A percentile compares a stretch with the other conserved stretches of the same genome.
Conservation (phyloP, 495 filamentous ascomycete species). For the Xylaria sp. region DNA sequence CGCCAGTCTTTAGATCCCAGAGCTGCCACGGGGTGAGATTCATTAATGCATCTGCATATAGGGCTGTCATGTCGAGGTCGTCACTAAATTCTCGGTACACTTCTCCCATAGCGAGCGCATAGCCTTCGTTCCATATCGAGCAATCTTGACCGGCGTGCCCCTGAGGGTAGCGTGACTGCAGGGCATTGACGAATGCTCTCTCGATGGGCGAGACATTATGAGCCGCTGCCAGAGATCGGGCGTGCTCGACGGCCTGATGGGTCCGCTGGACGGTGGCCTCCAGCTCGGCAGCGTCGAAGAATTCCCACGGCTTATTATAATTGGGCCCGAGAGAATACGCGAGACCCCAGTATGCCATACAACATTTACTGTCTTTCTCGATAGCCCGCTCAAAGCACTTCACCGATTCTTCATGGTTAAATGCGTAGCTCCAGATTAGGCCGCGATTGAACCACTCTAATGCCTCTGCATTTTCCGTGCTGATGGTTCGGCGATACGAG, state of each 20-base stretch:
- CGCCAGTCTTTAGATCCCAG: slow-evolving; percentile 66
- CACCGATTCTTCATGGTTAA: slow-evolving; percentile 69
- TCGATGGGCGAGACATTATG: slow-evolving; percentile 54
- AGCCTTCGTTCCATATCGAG: slow-evolving; percentile 60
- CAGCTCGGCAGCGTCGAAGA: slow-evolving; percentile 67
- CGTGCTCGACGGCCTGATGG: slow-evolving; percentile 51
- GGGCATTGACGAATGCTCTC: slow-evolving; percentile 62
- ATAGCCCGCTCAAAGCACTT: slow-evolving; percentile 67
- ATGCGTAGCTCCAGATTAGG: slow-evolving; percentile 68
- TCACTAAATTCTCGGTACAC: slow-evolving; percentile 61
- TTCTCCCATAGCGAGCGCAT: slow-evolving; percentile 65
- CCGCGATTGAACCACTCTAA: slow-evolving; percentile 69
- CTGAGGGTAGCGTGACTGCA: slow-evolving; percentile 62
- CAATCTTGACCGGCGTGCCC: slow-evolving; percentile 49
- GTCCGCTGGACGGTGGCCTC: slow-evolving; percentile 52
- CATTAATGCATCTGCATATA: slow-evolving; percentile 73
- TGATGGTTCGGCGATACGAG: slow-evolving; percentile 55
- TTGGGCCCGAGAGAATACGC: slow-evolving; percentile 72
- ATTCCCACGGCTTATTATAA: slow-evolving; percentile 76
- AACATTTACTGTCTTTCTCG: slow-evolving; percentile 57
- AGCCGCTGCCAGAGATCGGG: slow-evolving; percentile 35
- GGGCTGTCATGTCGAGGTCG: slow-evolving; percentile 65
- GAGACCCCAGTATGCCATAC: slow-evolving; percentile 73
- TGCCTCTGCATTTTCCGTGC: slow-evolving; percentile 49
- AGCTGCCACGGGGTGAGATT: slow-evolving; percentile 72